A percentile compares a stretch with the other conserved stretches of the same genome.
Conservation (phyloP, 768 basidiomycete genomes). For the Xanthoconium purpureum region DNA sequence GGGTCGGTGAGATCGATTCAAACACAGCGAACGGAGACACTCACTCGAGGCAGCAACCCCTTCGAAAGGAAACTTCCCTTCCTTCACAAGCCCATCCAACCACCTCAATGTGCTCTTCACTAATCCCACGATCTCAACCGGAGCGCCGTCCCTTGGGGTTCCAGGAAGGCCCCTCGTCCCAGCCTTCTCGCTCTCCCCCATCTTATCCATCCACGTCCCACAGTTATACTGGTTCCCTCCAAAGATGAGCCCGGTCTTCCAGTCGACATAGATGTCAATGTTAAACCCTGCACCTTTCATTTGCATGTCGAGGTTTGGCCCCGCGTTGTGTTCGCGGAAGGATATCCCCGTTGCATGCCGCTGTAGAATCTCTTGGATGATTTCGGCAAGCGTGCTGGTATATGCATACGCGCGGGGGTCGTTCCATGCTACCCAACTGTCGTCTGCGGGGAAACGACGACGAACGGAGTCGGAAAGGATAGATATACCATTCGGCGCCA, state of each 20-base stretch:
- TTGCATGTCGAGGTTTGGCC: constrained; percentile 94
- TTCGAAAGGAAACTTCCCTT: constrained; percentile 81
- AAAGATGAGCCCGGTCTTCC: constrained; percentile 85
- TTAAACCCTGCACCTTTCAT: constrained; percentile 93
- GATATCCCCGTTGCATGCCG: constrained; percentile 89
- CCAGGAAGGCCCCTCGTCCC: constrained; percentile 96
- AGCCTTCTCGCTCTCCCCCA: constrained; percentile 90
- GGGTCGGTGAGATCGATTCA: neutral
- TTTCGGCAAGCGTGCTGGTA: constrained; percentile 83
- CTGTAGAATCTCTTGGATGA: constrained; percentile 95
- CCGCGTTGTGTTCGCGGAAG: constrained; percentile 96
- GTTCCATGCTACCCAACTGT: constrained; percentile 91
- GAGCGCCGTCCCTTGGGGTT: constrained; percentile 93
- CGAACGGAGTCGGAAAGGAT: constrained; percentile 80
- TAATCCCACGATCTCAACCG: constrained; percentile 92
- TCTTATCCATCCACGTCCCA: constrained; percentile 98
- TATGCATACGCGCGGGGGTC: constrained; percentile 79
- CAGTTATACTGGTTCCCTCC: constrained; percentile 87
- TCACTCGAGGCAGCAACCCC: constrained; percentile 80
- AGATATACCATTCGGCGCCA: constrained; percentile 79
- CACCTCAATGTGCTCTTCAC: constrained; percentile 91
- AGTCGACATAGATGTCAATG: constrained; percentile 92
- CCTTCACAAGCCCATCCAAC: constrained; percentile 64
- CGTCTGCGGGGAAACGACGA: constrained; percentile 93
- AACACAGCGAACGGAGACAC: constrained; percentile 22